phyloP scores from a whole-genome alignment of 2,329 filamentous ascomycete genomes.

The Ophiostoma tasmaniense region DNA sequence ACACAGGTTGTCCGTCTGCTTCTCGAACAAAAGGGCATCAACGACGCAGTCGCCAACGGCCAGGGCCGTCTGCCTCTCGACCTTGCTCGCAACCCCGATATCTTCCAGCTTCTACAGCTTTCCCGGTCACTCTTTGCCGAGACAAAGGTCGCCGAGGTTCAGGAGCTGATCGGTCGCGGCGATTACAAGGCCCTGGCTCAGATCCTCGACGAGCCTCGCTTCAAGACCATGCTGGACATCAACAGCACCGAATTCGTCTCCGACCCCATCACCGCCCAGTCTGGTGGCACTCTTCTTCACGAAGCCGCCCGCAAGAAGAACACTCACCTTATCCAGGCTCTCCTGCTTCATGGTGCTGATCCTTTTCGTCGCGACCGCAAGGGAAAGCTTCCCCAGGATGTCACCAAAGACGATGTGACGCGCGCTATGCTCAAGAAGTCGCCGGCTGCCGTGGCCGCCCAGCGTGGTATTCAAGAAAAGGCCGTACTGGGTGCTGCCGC shows the following conservation, averaged over 20 bases:
- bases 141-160: conserved; percentile 72
- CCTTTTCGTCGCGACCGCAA: conserved; percentile 92
- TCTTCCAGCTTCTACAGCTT: conserved; percentile 90
- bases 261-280: conserved; percentile 65
- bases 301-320: conserved; percentile 87
- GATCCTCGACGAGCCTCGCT: conserved; percentile 72
- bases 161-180: conserved; percentile 61
- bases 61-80: conserved; percentile 81
- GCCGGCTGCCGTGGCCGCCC: conserved; percentile 85
- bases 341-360: conserved; percentile 89
- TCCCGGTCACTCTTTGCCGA: conserved; percentile 86
- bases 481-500: conserved; percentile 75
- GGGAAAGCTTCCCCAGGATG: conserved; percentile 90
- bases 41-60: conserved; percentile 79
- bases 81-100: conserved; percentile 82
- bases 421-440: conserved; percentile 86
- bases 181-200: conserved; percentile 73
- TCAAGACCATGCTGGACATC: conserved; percentile 82
- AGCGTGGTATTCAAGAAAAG: conserved; percentile 93
- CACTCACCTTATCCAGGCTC: conserved; percentile 75
- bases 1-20: conserved; percentile 73
- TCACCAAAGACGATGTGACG: conserved; percentile 89
- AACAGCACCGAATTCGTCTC: conserved; percentile 85
- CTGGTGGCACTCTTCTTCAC: conserved; percentile 86
- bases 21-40: conserved; percentile 73